Conservation (phyloP, 768 basidiomycete species). For the Mycena amicta region DNA sequence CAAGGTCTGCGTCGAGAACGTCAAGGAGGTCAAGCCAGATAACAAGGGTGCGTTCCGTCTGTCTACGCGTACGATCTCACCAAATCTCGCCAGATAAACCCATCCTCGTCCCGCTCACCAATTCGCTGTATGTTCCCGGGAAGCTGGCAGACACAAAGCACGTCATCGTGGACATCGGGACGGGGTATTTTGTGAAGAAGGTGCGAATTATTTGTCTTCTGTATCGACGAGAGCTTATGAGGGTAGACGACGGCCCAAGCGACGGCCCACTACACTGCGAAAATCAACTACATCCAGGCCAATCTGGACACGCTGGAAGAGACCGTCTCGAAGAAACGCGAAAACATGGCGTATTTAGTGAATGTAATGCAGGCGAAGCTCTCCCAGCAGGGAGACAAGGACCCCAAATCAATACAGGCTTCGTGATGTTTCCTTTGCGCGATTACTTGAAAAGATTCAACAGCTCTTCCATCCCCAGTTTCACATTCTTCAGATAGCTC, state of each 20-base stretch:
- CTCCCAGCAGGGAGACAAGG: background rate
- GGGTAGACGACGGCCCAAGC: conserved; percentile 79
- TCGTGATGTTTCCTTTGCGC: too few species aligned
- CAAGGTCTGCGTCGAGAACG: conserved; percentile 80
- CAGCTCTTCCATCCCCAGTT: conserved; percentile 83
- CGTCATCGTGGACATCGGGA: conserved; percentile 94
- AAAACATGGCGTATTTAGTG: conserved; percentile 78
- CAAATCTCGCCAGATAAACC: conserved; percentile 67
- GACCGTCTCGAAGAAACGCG: conserved; percentile 88
- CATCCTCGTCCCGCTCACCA: conserved; percentile 89
- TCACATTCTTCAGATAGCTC: conserved; percentile 80
- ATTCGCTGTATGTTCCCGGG: conserved; percentile 94
- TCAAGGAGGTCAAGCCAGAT: conserved; percentile 69
- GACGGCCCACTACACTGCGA: conserved; percentile 74
- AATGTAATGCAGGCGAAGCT: conserved; percentile 71
- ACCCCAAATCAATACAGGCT: background rate
- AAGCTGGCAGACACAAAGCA: conserved; percentile 80
- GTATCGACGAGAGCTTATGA: background rate
- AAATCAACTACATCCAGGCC: conserved; percentile 77
- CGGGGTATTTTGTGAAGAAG: conserved; percentile 96
- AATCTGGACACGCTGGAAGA: conserved; percentile 89
- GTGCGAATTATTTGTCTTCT: conserved; percentile 40
- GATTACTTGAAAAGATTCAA: conserved; percentile 72
- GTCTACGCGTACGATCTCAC: background rate
- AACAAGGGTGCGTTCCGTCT: conserved; percentile 53